A percentile compares a stretch with the other conserved stretches of the same genome.
These are phyloP conservation scores for Ustilago tritici DNA, from an alignment of 1,284 basidiomycete genomes.

Conservation along the genomic window DNA sequence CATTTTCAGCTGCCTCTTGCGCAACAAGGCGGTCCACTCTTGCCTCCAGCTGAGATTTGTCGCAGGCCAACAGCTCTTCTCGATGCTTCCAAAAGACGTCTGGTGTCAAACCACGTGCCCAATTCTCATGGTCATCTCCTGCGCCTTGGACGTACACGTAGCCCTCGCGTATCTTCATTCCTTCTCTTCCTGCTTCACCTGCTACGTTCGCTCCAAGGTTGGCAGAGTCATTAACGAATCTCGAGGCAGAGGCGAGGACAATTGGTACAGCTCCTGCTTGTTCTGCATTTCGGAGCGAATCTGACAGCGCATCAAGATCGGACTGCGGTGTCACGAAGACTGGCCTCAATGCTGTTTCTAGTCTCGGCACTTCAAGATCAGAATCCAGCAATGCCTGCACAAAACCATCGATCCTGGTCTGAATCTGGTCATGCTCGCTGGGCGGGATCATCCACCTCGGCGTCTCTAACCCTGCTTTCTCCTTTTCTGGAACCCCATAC, in stretches of 20 bases:
- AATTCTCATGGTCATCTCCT: conserved; percentile 88
- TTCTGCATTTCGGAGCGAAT: neutral
- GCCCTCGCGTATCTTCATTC: neutral
- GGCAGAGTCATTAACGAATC: conserved; percentile 73
- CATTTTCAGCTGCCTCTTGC: neutral
- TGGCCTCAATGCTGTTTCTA: conserved; percentile 75
- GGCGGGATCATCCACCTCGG: conserved; percentile 59
- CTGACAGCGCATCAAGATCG: conserved; percentile 1
- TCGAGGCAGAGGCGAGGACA: conserved; percentile 83
- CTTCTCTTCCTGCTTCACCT: neutral
- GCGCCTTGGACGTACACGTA: conserved; percentile 88
- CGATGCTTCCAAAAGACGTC: conserved; percentile 78
- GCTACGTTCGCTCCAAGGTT: conserved; percentile 66
- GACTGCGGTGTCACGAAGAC: conserved; percentile 74
- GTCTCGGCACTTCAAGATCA: conserved; percentile 62
- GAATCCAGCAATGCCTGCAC: conserved; percentile 75
- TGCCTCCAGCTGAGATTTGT: conserved; percentile 72
- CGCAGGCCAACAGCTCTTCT: conserved; percentile 72
- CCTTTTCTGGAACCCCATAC: conserved; percentile 63
- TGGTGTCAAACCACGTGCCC: conserved; percentile 83
- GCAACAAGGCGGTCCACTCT: conserved; percentile 66
- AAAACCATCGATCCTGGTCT: conserved; percentile 76
- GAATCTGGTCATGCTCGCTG: conserved; percentile 75
- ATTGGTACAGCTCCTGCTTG: conserved; percentile 74
- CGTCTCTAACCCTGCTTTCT: conserved; percentile 55